Evolutionary conservation across 129 eudicot species (phyloP), one percentile per base, ranked within the genome.

Genomic region (Lonicera japonica): DNA sequence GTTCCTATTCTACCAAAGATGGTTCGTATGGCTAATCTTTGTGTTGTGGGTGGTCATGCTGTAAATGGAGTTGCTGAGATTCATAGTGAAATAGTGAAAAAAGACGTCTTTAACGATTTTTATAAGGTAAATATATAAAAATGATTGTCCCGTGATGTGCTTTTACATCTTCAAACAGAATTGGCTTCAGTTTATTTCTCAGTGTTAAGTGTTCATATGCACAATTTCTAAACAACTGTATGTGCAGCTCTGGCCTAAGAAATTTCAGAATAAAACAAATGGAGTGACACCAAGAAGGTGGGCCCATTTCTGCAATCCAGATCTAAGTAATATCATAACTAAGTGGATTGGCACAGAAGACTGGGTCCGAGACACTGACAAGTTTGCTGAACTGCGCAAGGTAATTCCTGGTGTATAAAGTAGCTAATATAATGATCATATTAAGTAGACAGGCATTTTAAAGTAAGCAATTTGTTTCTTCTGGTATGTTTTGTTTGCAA

Each of bases 241-340:
- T 39, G 18, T 72, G 75, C 89, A 90, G 97, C 63, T 91, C 40
- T 91, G 96, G 98, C 98, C 98, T 45, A 81, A 80, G 70, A 91
- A 91, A 62, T 91, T 91, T 72, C 98, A 91, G 73, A 91, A 91
- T 69, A 91, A 91, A 83, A 91, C 96, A 54, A 91, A 91, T 64
- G 98, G 98, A 45, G 98, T 91, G 69, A 91, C 98, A 25, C 96
- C 98, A 63, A 73, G 98, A 77, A 79, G 98, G 81, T 91, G 98
- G 96, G 82, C 87, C 36, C 62, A 64, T 43, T 91, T 84, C 82
- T 91, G 98, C 83, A 91, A 91, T 76, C 98, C 98, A n/a, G 80
- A 59, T 67, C 83, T 87, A 60, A 91, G 98, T 66, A 36, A 58
- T 24, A 82, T 91, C 24, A 81, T 91, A 61, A 84, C 94, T 56